Evolutionary conservation across 768 basidiomycete species (phyloP).

Genomic region (Panellus pusillus): DNA sequence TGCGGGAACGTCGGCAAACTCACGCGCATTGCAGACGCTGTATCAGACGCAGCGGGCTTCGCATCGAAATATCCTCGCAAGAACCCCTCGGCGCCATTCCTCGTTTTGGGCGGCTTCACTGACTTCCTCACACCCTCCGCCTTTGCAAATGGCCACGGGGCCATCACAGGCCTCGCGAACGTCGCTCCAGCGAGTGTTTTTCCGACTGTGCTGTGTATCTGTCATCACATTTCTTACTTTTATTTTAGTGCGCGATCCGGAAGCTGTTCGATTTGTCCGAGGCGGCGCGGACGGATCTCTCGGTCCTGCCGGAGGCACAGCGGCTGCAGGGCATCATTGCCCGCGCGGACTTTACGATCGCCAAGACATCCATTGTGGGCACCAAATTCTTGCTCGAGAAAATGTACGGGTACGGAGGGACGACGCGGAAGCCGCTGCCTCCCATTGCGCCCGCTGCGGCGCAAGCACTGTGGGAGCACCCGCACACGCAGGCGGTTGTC

Average conservation of each 20-base stretch:
- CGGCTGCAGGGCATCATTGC: constrained; percentile 79
- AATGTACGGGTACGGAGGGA: constrained; percentile 78
- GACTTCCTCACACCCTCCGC: constrained; percentile 80
- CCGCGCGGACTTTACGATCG: constrained; percentile 77
- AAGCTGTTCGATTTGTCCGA: constrained; percentile 65
- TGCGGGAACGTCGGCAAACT: constrained; percentile 93
- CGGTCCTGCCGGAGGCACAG: constrained; percentile 66
- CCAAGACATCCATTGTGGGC: constrained; percentile 74
- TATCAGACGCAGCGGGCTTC: constrained; percentile 56
- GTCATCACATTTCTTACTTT: constrained; percentile 1
- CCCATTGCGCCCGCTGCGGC: constrained; percentile 59
- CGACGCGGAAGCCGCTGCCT: constrained; percentile 74
- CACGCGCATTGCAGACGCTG: constrained; percentile 73
- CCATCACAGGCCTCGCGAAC: constrained; percentile 89
- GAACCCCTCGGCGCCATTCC: constrained; percentile 65
- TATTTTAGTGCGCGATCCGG: constrained; percentile 50
- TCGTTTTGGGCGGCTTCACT: constrained; percentile 82
- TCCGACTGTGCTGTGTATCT: no score
- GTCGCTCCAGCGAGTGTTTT: constrained; percentile 61
- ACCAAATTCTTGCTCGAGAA: constrained; percentile 81
- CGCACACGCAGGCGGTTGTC: constrained; percentile 69
- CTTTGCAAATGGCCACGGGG: constrained; percentile 78
- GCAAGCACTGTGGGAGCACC: constrained; percentile 67
- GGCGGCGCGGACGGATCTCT: constrained; percentile 52
- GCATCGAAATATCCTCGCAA: constrained; percentile 62